Evolutionary conservation across 805 yeast genomes (phyloP), one percentile per base, ranked within the genome.

Genomic region (Candida ficus): DNA sequence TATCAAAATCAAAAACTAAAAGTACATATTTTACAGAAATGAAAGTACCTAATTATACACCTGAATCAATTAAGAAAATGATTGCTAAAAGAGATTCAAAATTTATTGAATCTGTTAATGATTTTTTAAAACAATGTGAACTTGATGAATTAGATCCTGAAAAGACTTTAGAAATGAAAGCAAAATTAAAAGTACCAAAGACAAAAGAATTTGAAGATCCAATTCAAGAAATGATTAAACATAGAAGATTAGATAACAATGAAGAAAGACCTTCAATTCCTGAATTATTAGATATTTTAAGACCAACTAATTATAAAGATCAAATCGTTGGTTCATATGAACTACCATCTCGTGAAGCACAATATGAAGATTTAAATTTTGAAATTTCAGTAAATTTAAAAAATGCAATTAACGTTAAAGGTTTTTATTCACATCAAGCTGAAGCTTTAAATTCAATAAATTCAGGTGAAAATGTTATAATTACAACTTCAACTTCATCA

Each of bases 401-500:
- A 28, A 64, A 66, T 8, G 83, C 85, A 0, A 60, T 88, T 12
- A 62, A 66, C 33, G 63, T 67, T 9, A 67, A 71, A 1, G 56
- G 64, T 6, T 72, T 91, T 27, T 93, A 88, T 58, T 58, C 76
- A 0, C 99, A 93, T 62, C 99, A 93, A 58, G 77, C 84, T 1
- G 73, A 75, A 37, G 97, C 96, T 0, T 58, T 90, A 2, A 71
- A 80, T 40, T 71, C 80, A 0, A 61, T 84, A 18, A 60, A 75
- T 35, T 50, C 62, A 0, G 78, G 78, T 0, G 67, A 75, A 35
- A 80, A 90, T 60, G 88, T 89, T 5, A 85, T 93, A 32, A 80
- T 90, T 3, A 81, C 95, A n/a, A 93, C 99, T 0, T 79, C 97
- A 0, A 93, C 99, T 0, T 88, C 97, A 0, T 89, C 97, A 0